Evolutionary conservation across 2,329 filamentous ascomycete species (phyloP), one percentile per base, ranked within the genome.

Genomic region (Aspergillus versicolor): DNA sequence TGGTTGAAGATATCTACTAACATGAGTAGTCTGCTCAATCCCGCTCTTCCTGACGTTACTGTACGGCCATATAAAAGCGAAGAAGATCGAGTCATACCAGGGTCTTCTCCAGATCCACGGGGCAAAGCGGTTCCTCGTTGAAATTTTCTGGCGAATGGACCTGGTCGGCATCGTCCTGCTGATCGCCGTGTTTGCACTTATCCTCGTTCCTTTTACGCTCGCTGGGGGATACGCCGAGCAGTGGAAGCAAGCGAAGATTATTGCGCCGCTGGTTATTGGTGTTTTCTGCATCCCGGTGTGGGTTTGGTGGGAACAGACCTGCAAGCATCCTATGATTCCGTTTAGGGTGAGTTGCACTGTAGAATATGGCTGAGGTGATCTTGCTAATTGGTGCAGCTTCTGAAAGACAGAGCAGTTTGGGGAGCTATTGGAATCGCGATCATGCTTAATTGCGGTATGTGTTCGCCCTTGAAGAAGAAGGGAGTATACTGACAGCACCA

Each of bases 331-430:
- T 0, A 80, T 88, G 61, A 72, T 87, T 1, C 86, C 86, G 4
- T 87, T 88, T 72, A 74, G 75, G 42, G 72, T 72, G 30, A 62
- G 68, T 48, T 2, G 13, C 1, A 13, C 3, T 11, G 6, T 43
- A 0, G 2, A 24, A 24, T 15, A 17, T 17, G 4, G 19, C 17
- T 27, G 7, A 34, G 2, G 21, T 15, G 22, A 17, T 13, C 7
- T 43, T 55, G 38, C 64, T 61, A 8, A 43, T 6, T 41, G n/a
- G n/a, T 34, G 1, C 55, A 74, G 54, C 75, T 86, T 2, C 77
- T 88, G 65, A 84, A 82, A 70, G 84, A 88, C 65, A 84, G 86
- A 21, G 79, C 79, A n/a, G 80, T 88, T 24, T 88, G 85, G 84
- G 84, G 78, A 5, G 80, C 86, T 4, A 70, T 88, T 30, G 84